Evolutionary conservation across 345 rosid genomes (phyloP).

Genomic region (Populus pruinosa): DNA sequence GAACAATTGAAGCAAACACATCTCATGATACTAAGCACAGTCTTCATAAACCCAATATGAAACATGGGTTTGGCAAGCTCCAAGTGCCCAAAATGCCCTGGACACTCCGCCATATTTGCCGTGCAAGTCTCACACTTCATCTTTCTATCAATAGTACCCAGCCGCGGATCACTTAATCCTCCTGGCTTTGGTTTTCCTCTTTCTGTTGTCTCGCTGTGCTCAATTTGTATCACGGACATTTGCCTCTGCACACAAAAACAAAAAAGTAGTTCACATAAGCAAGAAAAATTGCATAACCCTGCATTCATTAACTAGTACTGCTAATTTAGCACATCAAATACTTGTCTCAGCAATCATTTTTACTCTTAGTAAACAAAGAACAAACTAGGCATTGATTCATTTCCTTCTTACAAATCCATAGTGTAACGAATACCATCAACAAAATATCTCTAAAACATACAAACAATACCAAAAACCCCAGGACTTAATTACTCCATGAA

Average conservation of each 20-base stretch:
- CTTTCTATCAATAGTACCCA: slow-evolving; percentile 91
- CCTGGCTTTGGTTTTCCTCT: slow-evolving; percentile 82
- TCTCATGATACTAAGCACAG: slow-evolving; percentile 84
- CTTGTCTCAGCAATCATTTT: too few species aligned
- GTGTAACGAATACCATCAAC: too few species aligned
- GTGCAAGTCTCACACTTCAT: slow-evolving; percentile 89
- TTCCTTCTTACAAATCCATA: too few species aligned
- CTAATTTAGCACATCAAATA: too few species aligned
- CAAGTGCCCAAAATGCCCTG: slow-evolving; percentile 92
- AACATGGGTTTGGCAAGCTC: slow-evolving; percentile 99
- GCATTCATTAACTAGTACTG: too few species aligned
- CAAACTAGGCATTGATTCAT: too few species aligned
- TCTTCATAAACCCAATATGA: slow-evolving; percentile 90
- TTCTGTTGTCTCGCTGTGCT: slow-evolving; percentile 85
- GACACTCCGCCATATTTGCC: slow-evolving; percentile 95
- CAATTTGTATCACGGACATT: slow-evolving; percentile 89
- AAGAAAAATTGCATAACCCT: background rate
- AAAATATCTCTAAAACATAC: too few species aligned
- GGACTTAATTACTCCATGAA: too few species aligned
- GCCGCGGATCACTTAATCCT: slow-evolving; percentile 78
- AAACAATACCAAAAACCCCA: too few species aligned
- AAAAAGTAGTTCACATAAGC: background rate
- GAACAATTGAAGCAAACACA: slow-evolving; percentile 96
- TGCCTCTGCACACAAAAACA: slow-evolving; percentile 65
- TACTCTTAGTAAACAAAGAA: too few species aligned